Percentiles rank a stretch among this genome's conserved stretches.
Conservation (phyloP, 1,284 basidiomycete genomes). For the Sporisorium scitamineum region DNA sequence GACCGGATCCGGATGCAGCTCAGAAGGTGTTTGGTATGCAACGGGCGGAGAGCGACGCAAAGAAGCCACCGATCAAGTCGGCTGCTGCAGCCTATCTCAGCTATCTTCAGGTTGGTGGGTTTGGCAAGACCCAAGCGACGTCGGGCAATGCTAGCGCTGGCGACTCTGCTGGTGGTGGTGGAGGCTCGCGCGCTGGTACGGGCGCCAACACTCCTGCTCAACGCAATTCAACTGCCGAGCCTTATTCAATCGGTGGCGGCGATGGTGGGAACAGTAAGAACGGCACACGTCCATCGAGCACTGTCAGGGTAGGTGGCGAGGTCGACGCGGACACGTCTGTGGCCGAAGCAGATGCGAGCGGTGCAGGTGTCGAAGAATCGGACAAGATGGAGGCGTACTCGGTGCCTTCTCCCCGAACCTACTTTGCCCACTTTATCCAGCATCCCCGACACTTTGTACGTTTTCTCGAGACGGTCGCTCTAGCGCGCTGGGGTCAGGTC, state of each 20-base stretch:
- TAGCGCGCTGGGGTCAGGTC: constrained; percentile 82
- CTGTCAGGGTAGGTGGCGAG: constrained; percentile 13
- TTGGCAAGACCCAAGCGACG: constrained; percentile 16
- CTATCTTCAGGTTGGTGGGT: constrained; percentile 56
- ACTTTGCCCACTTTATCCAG: constrained; percentile 94
- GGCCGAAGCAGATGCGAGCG: constrained; percentile 13
- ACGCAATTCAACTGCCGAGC: constrained; percentile 39
- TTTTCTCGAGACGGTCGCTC: constrained; percentile 89
- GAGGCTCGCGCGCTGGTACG: constrained; percentile 12
- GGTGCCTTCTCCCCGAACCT: constrained; percentile 83
- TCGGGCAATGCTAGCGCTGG: not conserved
- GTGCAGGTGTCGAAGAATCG: constrained; percentile 7
- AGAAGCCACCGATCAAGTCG: constrained; percentile 14
- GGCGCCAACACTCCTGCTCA: constrained; percentile 22
- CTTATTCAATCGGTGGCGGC: constrained; percentile 25
- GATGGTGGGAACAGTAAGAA: not conserved
- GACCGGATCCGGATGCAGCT: constrained; percentile 26
- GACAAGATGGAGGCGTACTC: constrained; percentile 69
- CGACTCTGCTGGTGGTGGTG: not conserved
- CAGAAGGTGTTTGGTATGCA: not conserved
- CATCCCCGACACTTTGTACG: constrained; percentile 84
- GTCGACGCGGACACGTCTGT: constrained; percentile 11
- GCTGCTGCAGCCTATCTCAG: constrained; percentile 50
- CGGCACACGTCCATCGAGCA: constrained; percentile 20
- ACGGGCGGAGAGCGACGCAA: constrained; percentile 5